Evolutionary conservation across 148 eudicot species (phyloP).

Genomic region (Diospyros lotus): DNA sequence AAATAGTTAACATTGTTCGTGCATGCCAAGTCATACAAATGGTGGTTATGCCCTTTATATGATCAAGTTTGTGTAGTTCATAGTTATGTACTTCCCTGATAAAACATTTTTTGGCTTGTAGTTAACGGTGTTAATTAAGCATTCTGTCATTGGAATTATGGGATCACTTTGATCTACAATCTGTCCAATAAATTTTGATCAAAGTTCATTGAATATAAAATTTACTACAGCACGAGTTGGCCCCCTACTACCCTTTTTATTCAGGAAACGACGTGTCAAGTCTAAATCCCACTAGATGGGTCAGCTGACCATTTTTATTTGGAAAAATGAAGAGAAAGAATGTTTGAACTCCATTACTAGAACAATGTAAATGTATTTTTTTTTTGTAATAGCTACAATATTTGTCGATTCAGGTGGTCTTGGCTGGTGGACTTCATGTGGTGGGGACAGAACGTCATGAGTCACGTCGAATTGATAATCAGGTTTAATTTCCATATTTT

Average conservation of each 20-base stretch:
- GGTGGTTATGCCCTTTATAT: neutral
- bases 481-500: constrained; percentile 38
- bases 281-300: no score
- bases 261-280: no score
- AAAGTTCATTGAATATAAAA: neutral
- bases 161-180: neutral
- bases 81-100: neutral
- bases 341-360: neutral
- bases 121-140: neutral
- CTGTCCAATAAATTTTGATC: neutral
- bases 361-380: neutral
- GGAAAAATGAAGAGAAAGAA: neutral
- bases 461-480: constrained; percentile 99
- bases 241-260: no score
- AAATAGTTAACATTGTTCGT: neutral
- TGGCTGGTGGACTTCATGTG: constrained; percentile 97
- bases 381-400: neutral
- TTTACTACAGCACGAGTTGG: no score
- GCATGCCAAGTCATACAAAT: neutral
- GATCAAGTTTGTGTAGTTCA: neutral
- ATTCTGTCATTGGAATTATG: neutral
- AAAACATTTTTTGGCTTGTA: neutral
- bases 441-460: constrained; percentile 98
- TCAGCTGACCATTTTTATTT: neutral
- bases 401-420: constrained; percentile 56